Base-by-base conservation (phyloP, 2,329 filamentous ascomycete species). In the Fusarium gaditjirri region DNA sequence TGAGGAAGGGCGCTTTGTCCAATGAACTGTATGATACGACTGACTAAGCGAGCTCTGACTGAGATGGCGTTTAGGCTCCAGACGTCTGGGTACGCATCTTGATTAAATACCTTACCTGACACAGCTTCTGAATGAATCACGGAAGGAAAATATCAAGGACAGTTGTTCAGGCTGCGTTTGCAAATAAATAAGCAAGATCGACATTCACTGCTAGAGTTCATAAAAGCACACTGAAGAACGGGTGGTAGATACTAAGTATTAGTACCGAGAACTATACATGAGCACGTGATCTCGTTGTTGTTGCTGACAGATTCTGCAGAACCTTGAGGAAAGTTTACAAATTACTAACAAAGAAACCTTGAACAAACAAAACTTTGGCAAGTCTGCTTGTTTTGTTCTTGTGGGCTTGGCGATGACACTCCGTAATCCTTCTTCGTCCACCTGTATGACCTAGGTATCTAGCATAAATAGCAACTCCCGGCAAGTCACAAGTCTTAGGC, bases 21-120 rank as follows among this genome's bases (percentile, higher is more conserved):
- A 55, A 49, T 57, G 14, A 14, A 57, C 13, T 35, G 54, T 23
- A 35, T 47, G 53, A 35, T 35, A 27, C 17, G n/a, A 63, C 47
- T 72, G 65, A 73, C 62, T 72, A 72, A 73, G 70, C 72, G 9
- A 41, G 14, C 6, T 29, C 33, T 35, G 38, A 36, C 33, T 33
- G 12, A 2, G 23, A 42, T 17, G 33, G 31, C 43, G 25, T 33
- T 44, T 38, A 41, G 42, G 53, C 35, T 25, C 17, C 21, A 52
- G 61, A 23, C 38, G 44, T 21, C 23, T n/a, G n/a, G 29, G 29
- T 9, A 41, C 8, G 33, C 23, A 39, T 23, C 23, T 19, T 38
- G n/a, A n/a, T 12, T 38, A 53, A 53, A 53, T 39, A 53, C n/a
- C 47, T 33, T 50, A 8, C 33, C 49, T 17, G 25, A 8, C 13